A percentile compares a stretch with the other conserved stretches of the same genome.
phyloP scores from a whole-genome alignment of 2,329 filamentous ascomycete species.

The Pseudogymnoascus destructans region DNA sequence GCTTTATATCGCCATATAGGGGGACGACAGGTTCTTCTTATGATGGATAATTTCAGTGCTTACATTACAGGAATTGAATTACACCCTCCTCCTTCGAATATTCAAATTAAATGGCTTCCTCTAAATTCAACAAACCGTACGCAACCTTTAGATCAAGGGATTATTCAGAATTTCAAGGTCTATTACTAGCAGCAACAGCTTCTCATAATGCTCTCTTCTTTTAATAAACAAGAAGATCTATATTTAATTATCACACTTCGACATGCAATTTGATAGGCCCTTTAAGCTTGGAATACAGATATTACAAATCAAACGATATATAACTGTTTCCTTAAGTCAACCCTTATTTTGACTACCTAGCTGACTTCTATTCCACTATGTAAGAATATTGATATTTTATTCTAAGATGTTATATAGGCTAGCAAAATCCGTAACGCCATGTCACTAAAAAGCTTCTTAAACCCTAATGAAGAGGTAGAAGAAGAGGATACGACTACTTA shows the following conservation, averaged over 20 bases:
- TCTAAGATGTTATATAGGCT: background rate
- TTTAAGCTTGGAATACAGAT: background rate
- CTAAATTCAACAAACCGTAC: background rate
- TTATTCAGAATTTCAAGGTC: background rate
- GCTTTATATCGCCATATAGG: too few species aligned
- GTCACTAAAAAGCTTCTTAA: background rate
- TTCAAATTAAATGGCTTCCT: background rate
- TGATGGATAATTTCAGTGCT: too few species aligned
- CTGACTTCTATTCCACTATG: too few species aligned
- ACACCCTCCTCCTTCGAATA: too few species aligned
- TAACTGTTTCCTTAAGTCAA: too few species aligned
- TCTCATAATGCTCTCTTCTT: too few species aligned
- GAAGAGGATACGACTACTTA: background rate
- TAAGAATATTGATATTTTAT: background rate
- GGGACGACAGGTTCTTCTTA: too few species aligned
- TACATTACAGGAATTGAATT: too few species aligned
- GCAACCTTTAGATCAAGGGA: conserved; percentile 2
- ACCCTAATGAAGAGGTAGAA: background rate
- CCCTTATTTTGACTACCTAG: too few species aligned
- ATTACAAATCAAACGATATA: too few species aligned
- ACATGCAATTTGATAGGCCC: background rate
- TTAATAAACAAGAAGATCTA: background rate
- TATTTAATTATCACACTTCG: background rate
- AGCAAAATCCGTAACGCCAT: background rate
- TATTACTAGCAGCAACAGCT: background rate